Percentiles rank a stretch among this genome's conserved stretches.
phyloP scores from a whole-genome alignment of 129 eudicot species.

The Tagetes erecta region DNA sequence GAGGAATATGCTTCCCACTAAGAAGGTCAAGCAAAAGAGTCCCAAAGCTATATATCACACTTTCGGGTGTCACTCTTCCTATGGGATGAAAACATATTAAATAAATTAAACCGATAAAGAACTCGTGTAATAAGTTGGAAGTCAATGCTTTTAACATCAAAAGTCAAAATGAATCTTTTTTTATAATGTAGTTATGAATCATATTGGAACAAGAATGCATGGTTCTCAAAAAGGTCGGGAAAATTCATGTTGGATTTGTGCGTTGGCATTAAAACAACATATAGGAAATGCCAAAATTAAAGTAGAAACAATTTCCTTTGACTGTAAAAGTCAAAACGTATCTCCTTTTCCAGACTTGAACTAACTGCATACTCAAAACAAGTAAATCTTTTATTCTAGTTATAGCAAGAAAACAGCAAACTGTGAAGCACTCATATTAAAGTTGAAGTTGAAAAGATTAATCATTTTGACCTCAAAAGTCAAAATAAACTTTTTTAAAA shows the following conservation, averaged over 20 bases:
- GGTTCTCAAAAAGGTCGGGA: conserved; percentile 26
- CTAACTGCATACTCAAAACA: conserved; percentile 21
- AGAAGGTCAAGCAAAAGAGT: conserved; percentile 71
- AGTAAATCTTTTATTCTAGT: conserved; percentile 41
- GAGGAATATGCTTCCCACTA: conserved; percentile 74
- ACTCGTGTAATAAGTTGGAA: background rate
- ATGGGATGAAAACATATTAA: background rate
- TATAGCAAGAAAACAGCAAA: background rate
- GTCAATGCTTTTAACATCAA: conserved; percentile 1
- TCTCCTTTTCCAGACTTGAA: background rate
- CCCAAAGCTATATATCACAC: conserved; percentile 71
- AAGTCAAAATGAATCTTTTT: conserved; percentile 13
- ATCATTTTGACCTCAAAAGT: conserved; percentile 5
- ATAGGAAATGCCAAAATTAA: background rate
- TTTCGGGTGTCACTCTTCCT: conserved; percentile 73
- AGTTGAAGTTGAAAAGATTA: background rate
- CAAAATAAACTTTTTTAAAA: background rate
- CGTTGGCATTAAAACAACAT: conserved; percentile 8
- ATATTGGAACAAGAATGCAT: conserved; percentile 14
- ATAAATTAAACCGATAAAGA: background rate
- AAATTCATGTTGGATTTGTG: conserved; percentile 32
- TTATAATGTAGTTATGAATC: background rate
- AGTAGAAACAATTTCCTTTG: background rate
- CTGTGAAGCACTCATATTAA: background rate
- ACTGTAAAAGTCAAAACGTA: background rate